Percentiles rank a stretch among this genome's conserved stretches.
These are phyloP conservation scores for Fusarium marasasianum DNA, from an alignment of 2,329 filamentous ascomycete genomes.

Conservation along the genomic window DNA sequence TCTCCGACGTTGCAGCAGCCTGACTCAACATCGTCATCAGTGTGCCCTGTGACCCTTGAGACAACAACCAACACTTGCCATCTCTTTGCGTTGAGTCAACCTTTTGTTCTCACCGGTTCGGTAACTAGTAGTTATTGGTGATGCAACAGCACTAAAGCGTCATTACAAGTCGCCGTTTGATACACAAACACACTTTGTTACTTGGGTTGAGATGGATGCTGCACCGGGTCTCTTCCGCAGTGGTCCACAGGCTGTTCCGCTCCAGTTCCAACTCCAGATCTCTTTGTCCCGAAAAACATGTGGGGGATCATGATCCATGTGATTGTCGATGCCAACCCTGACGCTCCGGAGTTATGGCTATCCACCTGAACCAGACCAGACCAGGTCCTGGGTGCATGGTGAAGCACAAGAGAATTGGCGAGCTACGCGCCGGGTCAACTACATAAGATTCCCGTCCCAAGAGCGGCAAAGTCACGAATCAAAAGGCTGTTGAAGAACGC, in stretches of 20 bases:
- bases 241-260: conserved; percentile 12
- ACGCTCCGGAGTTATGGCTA: not conserved
- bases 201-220: not conserved
- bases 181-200: not conserved
- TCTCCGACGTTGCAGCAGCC: conserved; percentile 18
- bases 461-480: conserved; percentile 6
- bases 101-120: conserved; percentile 1
- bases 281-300: conserved; percentile 27
- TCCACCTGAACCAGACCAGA: not conserved
- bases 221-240: conserved; percentile 6
- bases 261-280: not conserved
- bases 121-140: not conserved
- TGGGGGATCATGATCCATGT: conserved; percentile 32
- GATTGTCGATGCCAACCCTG: conserved; percentile 31
- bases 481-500: not conserved
- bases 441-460: not conserved
- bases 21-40: conserved; percentile 6
- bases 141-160: not conserved
- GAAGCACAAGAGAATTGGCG: not conserved
- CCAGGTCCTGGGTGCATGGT: not conserved
- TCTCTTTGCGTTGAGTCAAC: not conserved
- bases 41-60: conserved; percentile 6
- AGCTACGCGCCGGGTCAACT: not conserved
- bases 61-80: conserved; percentile 6
- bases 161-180: conserved; percentile 15